These are phyloP conservation scores for Aspergillus cejpii DNA, from an alignment of 2,329 filamentous ascomycete genomes.

Conservation along the genomic window DNA sequence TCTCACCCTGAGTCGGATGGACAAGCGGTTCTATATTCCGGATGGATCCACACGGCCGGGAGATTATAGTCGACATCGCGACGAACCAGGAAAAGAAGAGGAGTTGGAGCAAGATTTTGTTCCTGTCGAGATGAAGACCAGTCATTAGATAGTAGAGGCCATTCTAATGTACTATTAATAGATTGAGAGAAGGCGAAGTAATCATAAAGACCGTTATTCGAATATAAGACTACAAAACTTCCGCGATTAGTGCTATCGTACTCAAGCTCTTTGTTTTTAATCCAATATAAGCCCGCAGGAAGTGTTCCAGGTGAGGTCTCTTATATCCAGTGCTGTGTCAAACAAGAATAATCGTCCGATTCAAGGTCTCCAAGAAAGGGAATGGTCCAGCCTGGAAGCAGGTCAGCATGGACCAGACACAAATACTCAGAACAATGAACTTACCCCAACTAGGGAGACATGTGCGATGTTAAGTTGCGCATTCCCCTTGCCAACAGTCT, in stretches of 20 bases:
- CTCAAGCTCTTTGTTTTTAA: too few species aligned
- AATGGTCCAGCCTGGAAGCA: conserved; percentile 17
- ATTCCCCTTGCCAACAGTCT: conserved; percentile 7
- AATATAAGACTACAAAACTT: too few species aligned
- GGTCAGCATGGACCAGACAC: conserved; percentile 1
- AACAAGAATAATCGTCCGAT: conserved; percentile 16
- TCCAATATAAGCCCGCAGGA: too few species aligned
- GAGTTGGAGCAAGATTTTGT: neutral
- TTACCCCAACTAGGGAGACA: conserved; percentile 27
- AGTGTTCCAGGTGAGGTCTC: too few species aligned
- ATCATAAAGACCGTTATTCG: too few species aligned
- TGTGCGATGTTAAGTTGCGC: conserved; percentile 26
- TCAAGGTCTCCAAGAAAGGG: conserved; percentile 22
- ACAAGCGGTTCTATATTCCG: conserved; percentile 68
- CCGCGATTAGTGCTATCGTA: too few species aligned
- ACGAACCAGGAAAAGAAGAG: neutral
- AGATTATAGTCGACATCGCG: conserved; percentile 31
- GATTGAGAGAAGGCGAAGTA: too few species aligned
- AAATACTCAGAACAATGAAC: conserved; percentile 2
- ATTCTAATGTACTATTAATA: too few species aligned
- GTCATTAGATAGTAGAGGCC: neutral
- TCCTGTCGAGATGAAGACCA: neutral
- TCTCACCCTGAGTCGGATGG: conserved; percentile 63
- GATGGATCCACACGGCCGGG: conserved; percentile 46
- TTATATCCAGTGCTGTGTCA: too few species aligned